Conservation (phyloP, 768 basidiomycete species). For the Tremella fuciformis region DNA sequence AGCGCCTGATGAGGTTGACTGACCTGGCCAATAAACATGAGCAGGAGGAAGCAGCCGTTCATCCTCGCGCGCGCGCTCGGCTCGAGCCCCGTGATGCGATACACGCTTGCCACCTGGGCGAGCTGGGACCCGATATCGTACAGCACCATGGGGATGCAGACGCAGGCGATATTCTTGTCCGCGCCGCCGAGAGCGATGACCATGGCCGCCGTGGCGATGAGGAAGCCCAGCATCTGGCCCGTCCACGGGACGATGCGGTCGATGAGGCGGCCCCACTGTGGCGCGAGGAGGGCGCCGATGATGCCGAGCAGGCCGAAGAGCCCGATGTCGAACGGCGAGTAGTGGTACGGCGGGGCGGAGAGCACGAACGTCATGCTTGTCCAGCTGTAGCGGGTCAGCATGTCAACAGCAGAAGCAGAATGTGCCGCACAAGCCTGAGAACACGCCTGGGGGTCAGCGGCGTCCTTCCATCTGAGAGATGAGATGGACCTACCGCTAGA, state of each 20-base stretch:
- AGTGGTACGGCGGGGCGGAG: slow-evolving; percentile 67
- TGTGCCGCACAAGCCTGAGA: slow-evolving; percentile 39
- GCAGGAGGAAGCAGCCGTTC: slow-evolving; percentile 72
- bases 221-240: slow-evolving; percentile 62
- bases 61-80: slow-evolving; percentile 64
- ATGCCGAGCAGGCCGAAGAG: slow-evolving; percentile 71
- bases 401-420: neutral
- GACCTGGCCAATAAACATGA: slow-evolving; percentile 70
- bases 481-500: slow-evolving; percentile 55
- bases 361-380: slow-evolving; percentile 68
- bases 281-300: slow-evolving; percentile 63
- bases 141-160: slow-evolving; percentile 67
- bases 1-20: neutral
- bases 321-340: slow-evolving; percentile 63
- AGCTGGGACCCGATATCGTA: slow-evolving; percentile 70
- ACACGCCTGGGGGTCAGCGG: slow-evolving; percentile 26
- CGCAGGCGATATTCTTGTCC: slow-evolving; percentile 66
- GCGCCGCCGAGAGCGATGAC: slow-evolving; percentile 67
- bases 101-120: slow-evolving; percentile 66
- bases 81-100: slow-evolving; percentile 56
- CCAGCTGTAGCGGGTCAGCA: slow-evolving; percentile 42
- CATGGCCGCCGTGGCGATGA: slow-evolving; percentile 28
- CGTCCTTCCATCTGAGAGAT: neutral
- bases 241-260: slow-evolving; percentile 76
- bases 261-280: slow-evolving; percentile 65